Base-by-base conservation (phyloP, 495 filamentous ascomycete genomes). In the Gamarada debralockiae region DNA sequence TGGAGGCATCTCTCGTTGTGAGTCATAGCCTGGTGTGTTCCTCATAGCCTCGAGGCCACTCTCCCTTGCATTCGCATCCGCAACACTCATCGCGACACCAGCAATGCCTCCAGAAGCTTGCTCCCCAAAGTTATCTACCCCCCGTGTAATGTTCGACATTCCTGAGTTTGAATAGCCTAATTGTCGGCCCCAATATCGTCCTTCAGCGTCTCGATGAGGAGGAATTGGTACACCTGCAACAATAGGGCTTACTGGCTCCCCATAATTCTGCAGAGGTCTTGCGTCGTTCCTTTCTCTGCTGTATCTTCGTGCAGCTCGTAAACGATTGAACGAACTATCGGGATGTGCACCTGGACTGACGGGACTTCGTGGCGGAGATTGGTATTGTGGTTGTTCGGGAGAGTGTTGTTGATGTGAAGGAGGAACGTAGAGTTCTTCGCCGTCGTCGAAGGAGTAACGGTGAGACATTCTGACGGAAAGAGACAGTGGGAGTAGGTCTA, bases 41-140 rank as follows among this genome's bases (percentile, higher is more conserved):
- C 72, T 73, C 50, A 86, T 70, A 27, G 87, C 86, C 57, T 90
- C 79, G 43, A 87, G 52, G 13, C 86, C 89, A 68, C 85, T 89
- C 56, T 88, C 79, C 53, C 87, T 72, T 56, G 84, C 76, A 68
- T 89, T 81, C 24, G 75, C 77, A 49, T 87, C 87, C 4, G 87
- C 88, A 51, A 90, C 81, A 43, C 78, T 87, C 56, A 83, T 70
- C 42, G 89, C 87, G 50, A 92, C 83, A 22, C 85, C 87, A 15
- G 85, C 78, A 64, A 92, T 86, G 22, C 88, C 89, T 48, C 88
- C 89, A 41, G 77, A 78, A 12, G 87, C 87, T 37, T 73, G 67
- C 22, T 84, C 79, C 40, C 87, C 80, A 48, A 89, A 78, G 62
- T 92, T 90, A 67, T 91, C 88, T 33, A 80, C 76, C 9, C 85